Conservation (phyloP, 768 basidiomycete genomes). For the Paxillus involutus region DNA sequence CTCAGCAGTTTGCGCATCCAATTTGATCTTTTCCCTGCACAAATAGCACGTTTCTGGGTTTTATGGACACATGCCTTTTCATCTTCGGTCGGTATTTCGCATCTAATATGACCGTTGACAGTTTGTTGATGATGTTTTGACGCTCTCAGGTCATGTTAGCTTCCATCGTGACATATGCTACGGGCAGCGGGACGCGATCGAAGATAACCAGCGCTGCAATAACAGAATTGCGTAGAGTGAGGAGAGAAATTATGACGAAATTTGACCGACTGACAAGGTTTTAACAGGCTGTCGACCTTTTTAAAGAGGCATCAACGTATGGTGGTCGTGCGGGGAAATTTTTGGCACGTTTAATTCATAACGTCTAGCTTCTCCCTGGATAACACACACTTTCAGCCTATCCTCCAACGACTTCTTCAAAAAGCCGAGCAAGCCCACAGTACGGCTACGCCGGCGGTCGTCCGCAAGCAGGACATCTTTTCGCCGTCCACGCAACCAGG, state of each 20-base stretch:
- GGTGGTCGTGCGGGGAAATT: conserved; percentile 74
- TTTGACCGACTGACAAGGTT: background rate
- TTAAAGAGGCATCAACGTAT: conserved; percentile 56
- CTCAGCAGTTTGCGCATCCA: conserved; percentile 47
- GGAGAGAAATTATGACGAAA: background rate
- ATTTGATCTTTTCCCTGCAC: conserved; percentile 51
- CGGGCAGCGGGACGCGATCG: conserved; percentile 42
- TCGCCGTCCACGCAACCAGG: conserved; percentile 44
- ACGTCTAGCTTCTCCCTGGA: conserved; percentile 1
- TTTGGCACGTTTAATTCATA: conserved; percentile 42
- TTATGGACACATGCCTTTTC: conserved; percentile 75
- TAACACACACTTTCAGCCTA: conserved; percentile 46
- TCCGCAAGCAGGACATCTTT: conserved; percentile 58
- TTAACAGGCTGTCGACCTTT: conserved; percentile 56
- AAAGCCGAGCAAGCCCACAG: conserved; percentile 59
- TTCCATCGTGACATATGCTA: conserved; percentile 72
- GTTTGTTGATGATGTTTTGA: background rate
- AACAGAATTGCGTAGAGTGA: conserved; percentile 50
- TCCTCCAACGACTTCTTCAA: conserved; percentile 55
- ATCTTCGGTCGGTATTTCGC: conserved; percentile 46
- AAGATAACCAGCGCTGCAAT: conserved; percentile 74
- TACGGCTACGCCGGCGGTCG: conserved; percentile 44
- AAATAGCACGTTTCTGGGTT: conserved; percentile 68
- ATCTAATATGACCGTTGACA: background rate
- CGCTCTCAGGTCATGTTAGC: conserved; percentile 65